Conservation (phyloP, 2,329 filamentous ascomycete genomes). For the Apiospora sp. region DNA sequence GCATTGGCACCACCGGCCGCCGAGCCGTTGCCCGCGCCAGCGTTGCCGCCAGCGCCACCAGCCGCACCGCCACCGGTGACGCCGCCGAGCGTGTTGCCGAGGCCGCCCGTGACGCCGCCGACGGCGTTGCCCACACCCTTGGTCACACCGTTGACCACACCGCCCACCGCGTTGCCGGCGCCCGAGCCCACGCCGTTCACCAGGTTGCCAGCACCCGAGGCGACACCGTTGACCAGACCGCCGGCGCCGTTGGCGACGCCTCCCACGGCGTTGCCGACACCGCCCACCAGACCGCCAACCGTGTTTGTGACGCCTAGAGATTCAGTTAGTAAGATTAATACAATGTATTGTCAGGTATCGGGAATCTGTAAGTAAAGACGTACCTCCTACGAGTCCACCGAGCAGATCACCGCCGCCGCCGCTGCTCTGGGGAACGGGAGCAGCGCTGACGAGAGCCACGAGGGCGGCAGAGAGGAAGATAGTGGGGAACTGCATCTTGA, state of each 20-base stretch:
- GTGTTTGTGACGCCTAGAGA: not conserved
- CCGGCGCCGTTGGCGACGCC: not conserved
- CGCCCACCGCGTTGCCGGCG: not conserved
- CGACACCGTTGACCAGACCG: not conserved
- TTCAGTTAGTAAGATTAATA: not conserved
- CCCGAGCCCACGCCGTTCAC: not conserved
- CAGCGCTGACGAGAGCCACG: not conserved
- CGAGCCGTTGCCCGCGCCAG: not conserved
- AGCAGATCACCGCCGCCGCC: not conserved
- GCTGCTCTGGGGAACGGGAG: not conserved
- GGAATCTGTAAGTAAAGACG: not conserved
- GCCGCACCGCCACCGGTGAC: too few relatives aligned
- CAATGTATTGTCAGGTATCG: not conserved
- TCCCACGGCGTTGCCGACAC: not conserved
- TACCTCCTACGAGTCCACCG: not conserved
- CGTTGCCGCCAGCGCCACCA: too few relatives aligned
- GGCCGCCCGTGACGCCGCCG: not conserved
- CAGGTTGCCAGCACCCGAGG: not conserved
- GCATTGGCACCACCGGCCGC: not conserved
- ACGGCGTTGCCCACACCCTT: constrained; percentile 2
- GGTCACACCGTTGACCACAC: not conserved
- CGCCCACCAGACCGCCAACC: not conserved
- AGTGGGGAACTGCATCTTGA: constrained; percentile 15
- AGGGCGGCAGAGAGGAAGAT: constrained; percentile 13
- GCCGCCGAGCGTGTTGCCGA: too few relatives aligned